phyloP scores from a whole-genome alignment of 495 filamentous ascomycete genomes.

The Hypoxylon lenormandii region DNA sequence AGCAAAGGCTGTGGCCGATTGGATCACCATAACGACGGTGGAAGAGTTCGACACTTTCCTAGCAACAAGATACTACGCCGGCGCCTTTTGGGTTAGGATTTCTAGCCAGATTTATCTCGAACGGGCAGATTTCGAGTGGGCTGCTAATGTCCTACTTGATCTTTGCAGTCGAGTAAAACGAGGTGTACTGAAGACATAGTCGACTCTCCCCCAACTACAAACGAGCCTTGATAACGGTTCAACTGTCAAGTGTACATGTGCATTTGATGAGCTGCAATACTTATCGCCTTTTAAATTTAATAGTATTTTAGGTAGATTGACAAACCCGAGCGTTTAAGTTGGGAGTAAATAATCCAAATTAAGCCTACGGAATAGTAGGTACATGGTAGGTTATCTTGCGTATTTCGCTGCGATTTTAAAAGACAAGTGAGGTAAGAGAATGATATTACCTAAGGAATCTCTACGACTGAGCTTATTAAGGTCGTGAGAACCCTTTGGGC shows the following conservation, averaged over 20 bases:
- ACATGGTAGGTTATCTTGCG: background rate
- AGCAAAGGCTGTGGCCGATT: conserved; percentile 59
- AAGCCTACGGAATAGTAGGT: no score
- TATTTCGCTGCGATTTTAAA: background rate
- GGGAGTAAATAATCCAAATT: background rate
- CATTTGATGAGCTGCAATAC: background rate
- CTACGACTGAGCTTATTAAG: no score
- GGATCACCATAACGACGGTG: conserved; percentile 66
- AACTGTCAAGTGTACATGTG: no score
- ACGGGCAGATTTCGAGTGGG: conserved; percentile 79
- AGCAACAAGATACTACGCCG: conserved; percentile 70
- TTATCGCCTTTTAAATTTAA: no score
- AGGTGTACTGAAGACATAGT: conserved; percentile 57
- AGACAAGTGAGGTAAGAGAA: no score
- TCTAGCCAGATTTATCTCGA: conserved; percentile 86
- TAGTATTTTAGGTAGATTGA: background rate
- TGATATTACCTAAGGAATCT: no score
- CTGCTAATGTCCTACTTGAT: conserved; percentile 68
- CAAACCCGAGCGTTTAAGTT: background rate
- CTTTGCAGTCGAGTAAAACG: conserved; percentile 70
- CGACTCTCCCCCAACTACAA: background rate
- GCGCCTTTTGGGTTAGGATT: conserved; percentile 75
- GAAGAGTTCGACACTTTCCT: conserved; percentile 78
- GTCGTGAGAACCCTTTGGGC: background rate
- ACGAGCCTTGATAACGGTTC: no score